These are phyloP conservation scores for Fusarium palustre DNA, from an alignment of 2,329 filamentous ascomycete species.

Conservation along the genomic window DNA sequence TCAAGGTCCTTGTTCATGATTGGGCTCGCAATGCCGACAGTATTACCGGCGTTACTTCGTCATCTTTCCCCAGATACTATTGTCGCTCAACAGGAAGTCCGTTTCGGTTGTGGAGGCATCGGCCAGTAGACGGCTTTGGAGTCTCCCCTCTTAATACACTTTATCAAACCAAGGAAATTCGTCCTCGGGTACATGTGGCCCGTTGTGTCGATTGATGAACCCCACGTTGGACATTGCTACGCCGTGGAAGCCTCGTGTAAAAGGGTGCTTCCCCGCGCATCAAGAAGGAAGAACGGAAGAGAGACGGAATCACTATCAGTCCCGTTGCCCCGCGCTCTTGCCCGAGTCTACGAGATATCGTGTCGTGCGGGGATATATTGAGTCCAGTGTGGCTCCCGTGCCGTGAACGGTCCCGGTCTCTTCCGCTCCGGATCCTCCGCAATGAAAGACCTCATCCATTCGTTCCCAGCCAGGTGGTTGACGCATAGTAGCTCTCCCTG, in stretches of 20 bases:
- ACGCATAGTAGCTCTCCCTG: conserved; percentile 41
- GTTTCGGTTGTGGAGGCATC: conserved; percentile 33
- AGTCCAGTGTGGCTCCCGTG: conserved; percentile 35
- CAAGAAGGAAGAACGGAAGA: conserved; percentile 25
- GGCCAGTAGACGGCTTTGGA: conserved; percentile 30
- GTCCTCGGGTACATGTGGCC: conserved; percentile 31
- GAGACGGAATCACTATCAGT: conserved; percentile 41
- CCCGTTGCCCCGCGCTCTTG: conserved; percentile 45
- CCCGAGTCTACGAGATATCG: conserved; percentile 40
- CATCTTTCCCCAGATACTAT: conserved; percentile 28
- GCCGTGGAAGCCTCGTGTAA: conserved; percentile 40
- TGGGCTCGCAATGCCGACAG: conserved; percentile 41
- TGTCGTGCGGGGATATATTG: conserved; percentile 43
- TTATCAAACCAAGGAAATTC: conserved; percentile 37
- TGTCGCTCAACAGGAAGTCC: conserved; percentile 34
- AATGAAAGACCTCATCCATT: conserved; percentile 38
- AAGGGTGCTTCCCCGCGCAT: conserved; percentile 38
- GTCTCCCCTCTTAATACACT: conserved; percentile 33
- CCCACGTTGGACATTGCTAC: conserved; percentile 47
- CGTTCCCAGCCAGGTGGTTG: conserved; percentile 45
- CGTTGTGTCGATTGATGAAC: conserved; percentile 47
- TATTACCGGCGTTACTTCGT: conserved; percentile 33
- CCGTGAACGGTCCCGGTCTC: conserved; percentile 45
- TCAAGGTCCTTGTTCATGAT: conserved; percentile 37
- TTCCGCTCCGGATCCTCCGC: conserved; percentile 42